phyloP scores from a whole-genome alignment of 768 basidiomycete genomes.

The Suillus paluster region DNA sequence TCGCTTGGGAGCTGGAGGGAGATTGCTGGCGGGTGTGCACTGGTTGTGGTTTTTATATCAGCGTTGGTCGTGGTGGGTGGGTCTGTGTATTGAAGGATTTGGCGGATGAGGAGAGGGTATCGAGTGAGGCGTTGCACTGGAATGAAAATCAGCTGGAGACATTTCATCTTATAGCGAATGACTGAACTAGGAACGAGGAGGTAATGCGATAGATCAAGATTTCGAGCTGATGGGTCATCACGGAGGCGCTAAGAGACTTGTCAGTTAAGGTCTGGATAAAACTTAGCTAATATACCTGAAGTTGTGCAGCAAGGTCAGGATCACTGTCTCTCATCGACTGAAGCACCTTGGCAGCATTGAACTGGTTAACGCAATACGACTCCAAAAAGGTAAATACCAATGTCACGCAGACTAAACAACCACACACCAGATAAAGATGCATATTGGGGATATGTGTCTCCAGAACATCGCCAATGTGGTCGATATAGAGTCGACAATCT shows the following conservation, averaged over 20 bases:
- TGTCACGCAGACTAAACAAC: not conserved
- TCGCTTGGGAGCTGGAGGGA: constrained; percentile 17
- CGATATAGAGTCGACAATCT: constrained; percentile 89
- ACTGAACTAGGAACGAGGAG: constrained; percentile 85
- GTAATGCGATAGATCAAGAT: constrained; percentile 89
- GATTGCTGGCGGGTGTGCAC: not conserved
- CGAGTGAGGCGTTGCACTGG: constrained; percentile 95
- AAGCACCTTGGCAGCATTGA: constrained; percentile 73
- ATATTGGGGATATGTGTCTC: constrained; percentile 75
- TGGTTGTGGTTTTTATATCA: not conserved
- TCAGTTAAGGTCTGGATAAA: constrained; percentile 2
- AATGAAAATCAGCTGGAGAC: not conserved
- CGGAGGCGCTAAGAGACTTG: constrained; percentile 58
- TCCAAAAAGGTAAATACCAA: constrained; percentile 30
- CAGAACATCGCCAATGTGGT: constrained; percentile 86
- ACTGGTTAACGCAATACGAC: constrained; percentile 93
- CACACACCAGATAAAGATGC: constrained; percentile 75
- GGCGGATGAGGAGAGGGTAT: constrained; percentile 88
- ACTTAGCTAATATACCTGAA: constrained; percentile 53
- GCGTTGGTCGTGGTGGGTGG: constrained; percentile 33
- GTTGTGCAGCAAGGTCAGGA: constrained; percentile 61
- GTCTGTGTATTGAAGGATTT: constrained; percentile 84
- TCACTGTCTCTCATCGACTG: constrained; percentile 74
- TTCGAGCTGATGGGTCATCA: constrained; percentile 77
- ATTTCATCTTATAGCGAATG: not conserved